Conservation (phyloP, 495 filamentous ascomycete genomes). For the Aeminium ludgeri region DNA sequence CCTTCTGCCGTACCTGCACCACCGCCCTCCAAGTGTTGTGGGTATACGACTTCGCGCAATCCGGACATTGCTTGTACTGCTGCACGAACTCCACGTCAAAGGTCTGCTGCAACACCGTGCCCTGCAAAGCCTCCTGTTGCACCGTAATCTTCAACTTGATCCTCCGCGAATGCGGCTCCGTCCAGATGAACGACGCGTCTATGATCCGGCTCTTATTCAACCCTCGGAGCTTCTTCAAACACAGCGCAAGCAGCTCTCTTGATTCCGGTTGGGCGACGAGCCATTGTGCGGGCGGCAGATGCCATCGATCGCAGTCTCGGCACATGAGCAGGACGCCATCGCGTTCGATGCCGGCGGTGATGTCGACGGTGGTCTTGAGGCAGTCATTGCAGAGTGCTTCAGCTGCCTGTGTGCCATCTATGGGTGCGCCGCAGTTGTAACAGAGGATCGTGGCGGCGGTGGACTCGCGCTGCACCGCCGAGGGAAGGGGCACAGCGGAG, state of each 20-base stretch:
- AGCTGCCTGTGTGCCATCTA: slow-evolving; percentile 72
- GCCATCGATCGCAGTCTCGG: slow-evolving; percentile 84
- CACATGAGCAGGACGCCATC: slow-evolving; percentile 73
- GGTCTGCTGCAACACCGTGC: slow-evolving; percentile 72
- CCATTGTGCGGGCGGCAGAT: slow-evolving; percentile 76
- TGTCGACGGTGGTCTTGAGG: slow-evolving; percentile 80
- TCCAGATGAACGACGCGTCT: slow-evolving; percentile 95
- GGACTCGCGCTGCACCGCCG: not conserved
- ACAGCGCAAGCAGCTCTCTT: slow-evolving; percentile 76
- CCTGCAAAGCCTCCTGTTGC: slow-evolving; percentile 59
- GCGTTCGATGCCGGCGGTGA: slow-evolving; percentile 77
- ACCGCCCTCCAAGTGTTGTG: slow-evolving; percentile 76
- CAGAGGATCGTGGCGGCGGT: slow-evolving; percentile 56
- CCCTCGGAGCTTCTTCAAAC: slow-evolving; percentile 64
- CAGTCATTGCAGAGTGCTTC: slow-evolving; percentile 89
- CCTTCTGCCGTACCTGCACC: slow-evolving; percentile 91
- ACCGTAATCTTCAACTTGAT: slow-evolving; percentile 87
- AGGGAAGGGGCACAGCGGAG: slow-evolving; percentile 5
- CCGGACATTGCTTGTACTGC: slow-evolving; percentile 73
- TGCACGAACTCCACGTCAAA: slow-evolving; percentile 91
- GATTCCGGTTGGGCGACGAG: slow-evolving; percentile 67
- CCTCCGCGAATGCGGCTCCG: slow-evolving; percentile 82
- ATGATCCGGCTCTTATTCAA: slow-evolving; percentile 77
- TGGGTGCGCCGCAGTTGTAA: slow-evolving; percentile 86
- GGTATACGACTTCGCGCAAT: slow-evolving; percentile 87